Evolutionary conservation across 441 rosid genomes (phyloP).

Genomic region (Iberis amara): DNA sequence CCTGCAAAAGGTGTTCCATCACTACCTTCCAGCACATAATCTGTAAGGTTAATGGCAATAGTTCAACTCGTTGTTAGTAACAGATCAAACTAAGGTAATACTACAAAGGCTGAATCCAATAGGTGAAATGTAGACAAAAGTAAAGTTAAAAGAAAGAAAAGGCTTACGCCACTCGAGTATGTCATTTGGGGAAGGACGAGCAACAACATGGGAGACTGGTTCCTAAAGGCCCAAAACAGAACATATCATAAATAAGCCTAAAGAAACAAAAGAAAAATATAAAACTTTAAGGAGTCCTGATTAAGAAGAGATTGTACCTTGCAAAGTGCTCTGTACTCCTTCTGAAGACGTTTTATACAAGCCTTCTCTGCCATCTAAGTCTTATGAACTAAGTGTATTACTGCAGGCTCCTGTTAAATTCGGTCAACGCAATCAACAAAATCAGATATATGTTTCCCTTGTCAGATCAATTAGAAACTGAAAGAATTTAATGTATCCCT

Average conservation of each 20-base stretch:
- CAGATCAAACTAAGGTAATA: background rate
- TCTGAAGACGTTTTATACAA: constrained; percentile 87
- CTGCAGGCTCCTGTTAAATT: constrained; percentile 16
- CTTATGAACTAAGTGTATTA: constrained; percentile 10
- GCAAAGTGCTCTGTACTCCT: constrained; percentile 90
- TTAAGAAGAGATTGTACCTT: constrained; percentile 42
- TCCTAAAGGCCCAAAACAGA: constrained; percentile 53
- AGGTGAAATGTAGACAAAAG: no score
- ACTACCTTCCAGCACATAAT: constrained; percentile 95
- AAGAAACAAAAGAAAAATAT: constrained; percentile 2
- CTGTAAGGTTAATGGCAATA: constrained; percentile 40
- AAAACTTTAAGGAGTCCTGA: background rate
- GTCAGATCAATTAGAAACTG: no score
- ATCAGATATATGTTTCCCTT: no score
- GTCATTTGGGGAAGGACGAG: constrained; percentile 86
- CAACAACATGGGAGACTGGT: constrained; percentile 90
- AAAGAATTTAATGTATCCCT: no score
- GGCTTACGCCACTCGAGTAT: constrained; percentile 99
- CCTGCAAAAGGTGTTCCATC: constrained; percentile 97
- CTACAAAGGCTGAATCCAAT: constrained; percentile 2
- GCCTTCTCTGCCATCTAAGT: constrained; percentile 79
- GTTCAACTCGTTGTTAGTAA: constrained; percentile 20
- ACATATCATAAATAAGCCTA: constrained; percentile 12
- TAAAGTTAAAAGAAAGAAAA: no score
- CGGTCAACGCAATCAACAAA: constrained; percentile 3